Percentiles rank a stretch among this genome's conserved stretches.
phyloP scores from a whole-genome alignment of 1,284 basidiomycete genomes.

The Cerioporus squamosus region DNA sequence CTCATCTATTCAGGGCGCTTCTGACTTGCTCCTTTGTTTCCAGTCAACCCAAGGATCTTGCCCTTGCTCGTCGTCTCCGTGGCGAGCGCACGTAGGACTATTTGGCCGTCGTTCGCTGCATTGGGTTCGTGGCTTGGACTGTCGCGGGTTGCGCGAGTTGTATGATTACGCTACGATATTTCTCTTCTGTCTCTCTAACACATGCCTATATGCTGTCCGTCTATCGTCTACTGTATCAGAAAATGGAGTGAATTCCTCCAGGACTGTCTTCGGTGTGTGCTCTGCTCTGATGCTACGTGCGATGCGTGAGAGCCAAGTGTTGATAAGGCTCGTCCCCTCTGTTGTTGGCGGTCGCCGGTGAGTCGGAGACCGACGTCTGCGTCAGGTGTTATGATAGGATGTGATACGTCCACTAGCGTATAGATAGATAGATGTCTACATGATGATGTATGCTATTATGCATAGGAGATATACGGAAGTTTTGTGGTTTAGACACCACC shows the following conservation, averaged over 20 bases:
- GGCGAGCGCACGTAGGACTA: slow-evolving; percentile 73
- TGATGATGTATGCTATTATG: too few relatives aligned
- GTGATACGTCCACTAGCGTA: too few relatives aligned
- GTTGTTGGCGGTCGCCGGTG: neutral
- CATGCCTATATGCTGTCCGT: slow-evolving; percentile 23
- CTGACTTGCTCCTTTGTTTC: slow-evolving; percentile 1
- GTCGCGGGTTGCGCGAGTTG: slow-evolving; percentile 19
- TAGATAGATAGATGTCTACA: too few relatives aligned
- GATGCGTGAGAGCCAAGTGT: neutral
- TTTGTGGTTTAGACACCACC: slow-evolving; percentile 68
- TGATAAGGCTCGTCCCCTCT: neutral
- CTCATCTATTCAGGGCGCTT: neutral
- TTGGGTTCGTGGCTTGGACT: neutral
- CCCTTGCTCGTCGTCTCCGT: slow-evolving; percentile 78
- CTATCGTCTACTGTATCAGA: slow-evolving; percentile 15
- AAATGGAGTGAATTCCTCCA: slow-evolving; percentile 11
- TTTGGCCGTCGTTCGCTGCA: slow-evolving; percentile 1
- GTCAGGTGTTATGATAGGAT: too few relatives aligned
- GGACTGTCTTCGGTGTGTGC: neutral
- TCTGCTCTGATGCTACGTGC: neutral
- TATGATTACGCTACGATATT: slow-evolving; percentile 20
- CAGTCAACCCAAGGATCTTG: slow-evolving; percentile 74
- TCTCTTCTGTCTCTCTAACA: slow-evolving; percentile 7
- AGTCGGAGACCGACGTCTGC: neutral
- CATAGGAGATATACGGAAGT: too few relatives aligned